Percentiles rank a stretch among this genome's conserved stretches.
These are phyloP conservation scores for Stylonectria norvegica DNA, from an alignment of 2,329 filamentous ascomycete genomes.

Conservation along the genomic window DNA sequence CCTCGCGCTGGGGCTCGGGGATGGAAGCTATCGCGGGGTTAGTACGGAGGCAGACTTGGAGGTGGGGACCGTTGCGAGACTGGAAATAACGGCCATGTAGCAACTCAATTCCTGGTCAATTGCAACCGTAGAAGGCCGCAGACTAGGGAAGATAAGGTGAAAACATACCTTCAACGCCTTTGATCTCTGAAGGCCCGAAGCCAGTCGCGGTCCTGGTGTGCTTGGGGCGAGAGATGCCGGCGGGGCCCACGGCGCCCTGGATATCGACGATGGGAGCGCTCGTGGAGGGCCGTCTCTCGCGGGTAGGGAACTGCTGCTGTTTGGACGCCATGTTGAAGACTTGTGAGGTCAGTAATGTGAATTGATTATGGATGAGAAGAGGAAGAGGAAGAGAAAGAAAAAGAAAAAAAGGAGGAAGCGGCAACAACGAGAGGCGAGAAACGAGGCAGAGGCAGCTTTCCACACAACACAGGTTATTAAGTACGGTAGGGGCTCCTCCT, in stretches of 20 bases:
- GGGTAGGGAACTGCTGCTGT: constrained; percentile 44
- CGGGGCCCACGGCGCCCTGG: constrained; percentile 79
- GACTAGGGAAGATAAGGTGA: neutral
- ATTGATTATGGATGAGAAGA: constrained; percentile 2
- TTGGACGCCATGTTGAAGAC: constrained; percentile 33
- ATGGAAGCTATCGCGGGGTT: constrained; percentile 58
- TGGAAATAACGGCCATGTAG: neutral
- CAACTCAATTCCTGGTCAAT: neutral
- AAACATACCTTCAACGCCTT: constrained; percentile 76
- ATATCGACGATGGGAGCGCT: constrained; percentile 84
- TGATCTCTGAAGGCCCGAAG: constrained; percentile 87
- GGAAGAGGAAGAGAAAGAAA: constrained; percentile 6
- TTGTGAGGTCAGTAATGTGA: no score
- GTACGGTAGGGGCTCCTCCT: no score
- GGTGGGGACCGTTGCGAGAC: neutral
- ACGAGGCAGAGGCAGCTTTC: no score
- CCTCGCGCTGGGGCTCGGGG: constrained; percentile 80
- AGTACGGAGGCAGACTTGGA: constrained; percentile 3
- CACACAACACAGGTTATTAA: no score
- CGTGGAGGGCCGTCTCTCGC: constrained; percentile 78
- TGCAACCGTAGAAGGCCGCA: neutral
- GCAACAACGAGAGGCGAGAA: constrained; percentile 15
- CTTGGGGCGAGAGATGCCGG: constrained; percentile 82
- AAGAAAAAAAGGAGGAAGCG: constrained; percentile 10
- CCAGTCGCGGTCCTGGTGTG: constrained; percentile 97